A percentile compares a stretch with the other conserved stretches of the same genome.
Conservation (phyloP, 2,329 filamentous ascomycete species). For the Fusarium pseudonygamai region DNA sequence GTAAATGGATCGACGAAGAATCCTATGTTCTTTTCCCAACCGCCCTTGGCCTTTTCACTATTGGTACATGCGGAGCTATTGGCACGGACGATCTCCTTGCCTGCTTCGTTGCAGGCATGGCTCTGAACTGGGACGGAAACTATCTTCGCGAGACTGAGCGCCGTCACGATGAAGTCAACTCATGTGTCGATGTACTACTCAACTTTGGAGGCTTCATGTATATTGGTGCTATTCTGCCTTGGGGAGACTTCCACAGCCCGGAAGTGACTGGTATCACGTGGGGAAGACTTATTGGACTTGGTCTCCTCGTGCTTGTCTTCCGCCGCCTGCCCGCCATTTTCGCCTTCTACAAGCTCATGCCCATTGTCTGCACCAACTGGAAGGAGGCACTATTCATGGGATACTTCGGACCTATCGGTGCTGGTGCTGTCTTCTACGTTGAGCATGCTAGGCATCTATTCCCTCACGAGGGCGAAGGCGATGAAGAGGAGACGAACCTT, state of each 20-base stretch:
- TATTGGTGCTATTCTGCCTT: conserved; percentile 65
- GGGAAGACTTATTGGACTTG: conserved; percentile 59
- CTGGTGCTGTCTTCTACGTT: conserved; percentile 80
- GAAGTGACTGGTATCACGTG: conserved; percentile 62
- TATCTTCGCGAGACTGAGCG: conserved; percentile 64
- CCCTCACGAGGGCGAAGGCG: conserved; percentile 47
- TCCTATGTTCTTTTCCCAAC: conserved; percentile 62
- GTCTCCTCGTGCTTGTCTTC: conserved; percentile 59
- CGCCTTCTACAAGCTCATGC: conserved; percentile 64
- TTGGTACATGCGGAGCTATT: conserved; percentile 64
- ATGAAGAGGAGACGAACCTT: conserved; percentile 47
- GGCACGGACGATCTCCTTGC: conserved; percentile 69
- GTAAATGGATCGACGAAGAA: conserved; percentile 65
- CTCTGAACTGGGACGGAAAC: conserved; percentile 69
- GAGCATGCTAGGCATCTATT: conserved; percentile 56
- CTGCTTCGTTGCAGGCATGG: conserved; percentile 67
- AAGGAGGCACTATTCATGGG: conserved; percentile 69
- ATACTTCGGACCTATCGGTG: conserved; percentile 80
- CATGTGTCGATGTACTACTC: conserved; percentile 64
- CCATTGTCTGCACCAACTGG: conserved; percentile 58
- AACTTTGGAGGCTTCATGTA: conserved; percentile 71
- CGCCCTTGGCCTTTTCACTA: conserved; percentile 63
- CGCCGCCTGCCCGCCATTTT: conserved; percentile 67
- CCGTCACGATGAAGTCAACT: conserved; percentile 69
- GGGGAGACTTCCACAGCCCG: conserved; percentile 61